Conservation (phyloP, 1,284 basidiomycete genomes). For the Tilletia caries region DNA sequence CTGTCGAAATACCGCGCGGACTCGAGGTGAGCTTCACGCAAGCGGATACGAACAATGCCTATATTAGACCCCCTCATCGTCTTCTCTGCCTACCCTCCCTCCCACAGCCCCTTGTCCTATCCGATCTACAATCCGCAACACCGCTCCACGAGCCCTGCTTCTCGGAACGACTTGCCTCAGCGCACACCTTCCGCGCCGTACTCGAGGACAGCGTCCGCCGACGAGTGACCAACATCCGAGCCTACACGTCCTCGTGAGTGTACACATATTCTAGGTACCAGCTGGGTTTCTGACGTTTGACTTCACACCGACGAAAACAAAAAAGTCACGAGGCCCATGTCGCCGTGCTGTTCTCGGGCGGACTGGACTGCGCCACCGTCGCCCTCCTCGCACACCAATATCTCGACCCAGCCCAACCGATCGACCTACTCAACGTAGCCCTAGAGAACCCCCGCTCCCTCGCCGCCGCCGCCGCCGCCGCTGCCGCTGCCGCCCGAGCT, state of each 20-base stretch:
- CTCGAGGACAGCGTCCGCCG: conserved; percentile 55
- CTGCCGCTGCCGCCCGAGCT: too few species aligned
- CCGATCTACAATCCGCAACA: not conserved
- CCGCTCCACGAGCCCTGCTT: not conserved
- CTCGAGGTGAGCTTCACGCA: too few species aligned
- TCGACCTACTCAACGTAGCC: conserved; percentile 91
- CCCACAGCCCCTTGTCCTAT: not conserved
- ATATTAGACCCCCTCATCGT: too few species aligned
- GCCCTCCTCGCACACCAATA: conserved; percentile 69
- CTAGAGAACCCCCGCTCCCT: conserved; percentile 82
- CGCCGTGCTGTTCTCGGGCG: conserved; percentile 89
- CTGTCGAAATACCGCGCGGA: too few species aligned
- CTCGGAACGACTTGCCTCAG: conserved; percentile 10
- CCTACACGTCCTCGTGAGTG: not conserved
- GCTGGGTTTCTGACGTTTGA: too few species aligned
- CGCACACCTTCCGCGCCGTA: conserved; percentile 43
- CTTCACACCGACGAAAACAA: not conserved
- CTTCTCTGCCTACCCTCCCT: too few species aligned
- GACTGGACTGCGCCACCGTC: conserved; percentile 84
- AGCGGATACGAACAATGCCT: too few species aligned
- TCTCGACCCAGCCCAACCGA: conserved; percentile 63
- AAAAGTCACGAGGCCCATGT: conserved; percentile 57
- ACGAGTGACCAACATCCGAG: conserved; percentile 57
- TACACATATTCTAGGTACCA: too few species aligned
- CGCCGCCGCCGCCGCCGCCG: conserved; percentile 40